Base-by-base conservation (phyloP, 345 rosid genomes). In the Gossypium thurberi region DNA sequence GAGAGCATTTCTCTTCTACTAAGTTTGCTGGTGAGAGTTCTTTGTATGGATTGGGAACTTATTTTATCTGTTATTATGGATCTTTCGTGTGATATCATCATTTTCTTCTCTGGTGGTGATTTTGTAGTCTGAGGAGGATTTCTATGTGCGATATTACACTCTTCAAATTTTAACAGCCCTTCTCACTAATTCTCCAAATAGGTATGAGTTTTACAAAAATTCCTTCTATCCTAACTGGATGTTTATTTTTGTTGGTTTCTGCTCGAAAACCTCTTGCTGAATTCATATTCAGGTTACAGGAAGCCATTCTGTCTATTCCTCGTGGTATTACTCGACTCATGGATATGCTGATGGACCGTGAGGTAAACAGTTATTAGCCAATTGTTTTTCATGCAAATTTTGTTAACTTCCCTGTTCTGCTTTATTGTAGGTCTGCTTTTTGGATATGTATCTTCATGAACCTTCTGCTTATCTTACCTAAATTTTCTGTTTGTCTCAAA, bases 311-410 rank as follows among this genome's bases (percentile, higher is more conserved):
- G 78, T 86, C 90, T 69, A 91, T 89, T 82, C 99, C 99, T 72
- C 98, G 96, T 53, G 99, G 99, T 74, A 90, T 95, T 82, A 95
- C 99, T 67, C 86, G 93, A 72, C 93, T 95, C 26, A 92, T 95
- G 99, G 99, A 95, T 82, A 92, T 95, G 99, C 94, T 95, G 73
- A 91, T 92, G 96, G 98, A 92, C 81, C 94, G 98, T 74, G 99
- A 95, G 99, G 99, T 95, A 82, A 62, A 64, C 62, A 73, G 66
- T 74, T 64, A 56, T 71, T 56, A 46, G 44, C 51, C 14, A 37
- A 21, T 26, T 77, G 72, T 23, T 55, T 46, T n/a, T 64, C 51
- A 13, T 25, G 14, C 15, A 6, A 43, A 13, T 56, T 46, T 64
- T 65, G 44, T 71, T 56, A 21, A 64, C 14, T 56, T 17, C 23